These are phyloP conservation scores for Boletus subparvulus DNA, from an alignment of 768 basidiomycete genomes.

Conservation along the genomic window DNA sequence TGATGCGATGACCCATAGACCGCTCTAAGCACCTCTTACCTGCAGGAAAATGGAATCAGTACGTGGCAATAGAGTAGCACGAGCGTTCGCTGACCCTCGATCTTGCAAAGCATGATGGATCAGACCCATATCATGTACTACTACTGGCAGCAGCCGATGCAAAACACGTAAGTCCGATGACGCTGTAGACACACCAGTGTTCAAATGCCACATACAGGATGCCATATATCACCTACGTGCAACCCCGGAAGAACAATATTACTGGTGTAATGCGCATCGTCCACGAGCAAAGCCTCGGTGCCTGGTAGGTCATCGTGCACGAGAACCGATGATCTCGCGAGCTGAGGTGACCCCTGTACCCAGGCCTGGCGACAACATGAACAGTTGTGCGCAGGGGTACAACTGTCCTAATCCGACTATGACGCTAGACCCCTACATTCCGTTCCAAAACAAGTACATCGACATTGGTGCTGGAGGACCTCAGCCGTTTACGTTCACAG, in stretches of 20 bases:
- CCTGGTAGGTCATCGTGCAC: conserved; percentile 43
- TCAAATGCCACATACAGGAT: conserved; percentile 34
- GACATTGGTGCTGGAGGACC: background rate
- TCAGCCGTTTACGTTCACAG: background rate
- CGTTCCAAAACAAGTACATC: background rate
- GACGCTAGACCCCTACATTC: background rate
- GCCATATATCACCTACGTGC: background rate
- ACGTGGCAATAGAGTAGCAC: background rate
- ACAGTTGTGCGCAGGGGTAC: conserved; percentile 48
- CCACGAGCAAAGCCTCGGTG: conserved; percentile 58
- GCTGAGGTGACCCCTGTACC: background rate
- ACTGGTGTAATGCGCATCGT: conserved; percentile 54
- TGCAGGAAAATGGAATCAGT: conserved; percentile 1
- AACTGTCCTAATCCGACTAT: background rate
- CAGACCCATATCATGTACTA: conserved; percentile 65
- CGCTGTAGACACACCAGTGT: background rate
- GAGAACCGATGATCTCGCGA: background rate
- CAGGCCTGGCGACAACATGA: conserved; percentile 67
- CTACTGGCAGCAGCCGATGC: conserved; percentile 74
- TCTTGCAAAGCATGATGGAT: conserved; percentile 60
- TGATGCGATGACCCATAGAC: background rate
- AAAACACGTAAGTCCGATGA: conserved; percentile 46
- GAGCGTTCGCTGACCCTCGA: background rate
- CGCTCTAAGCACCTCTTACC: background rate
- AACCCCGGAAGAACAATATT: background rate